Conservation (phyloP, 331 rosid genomes). For the Stylosanthes scabra region DNA sequence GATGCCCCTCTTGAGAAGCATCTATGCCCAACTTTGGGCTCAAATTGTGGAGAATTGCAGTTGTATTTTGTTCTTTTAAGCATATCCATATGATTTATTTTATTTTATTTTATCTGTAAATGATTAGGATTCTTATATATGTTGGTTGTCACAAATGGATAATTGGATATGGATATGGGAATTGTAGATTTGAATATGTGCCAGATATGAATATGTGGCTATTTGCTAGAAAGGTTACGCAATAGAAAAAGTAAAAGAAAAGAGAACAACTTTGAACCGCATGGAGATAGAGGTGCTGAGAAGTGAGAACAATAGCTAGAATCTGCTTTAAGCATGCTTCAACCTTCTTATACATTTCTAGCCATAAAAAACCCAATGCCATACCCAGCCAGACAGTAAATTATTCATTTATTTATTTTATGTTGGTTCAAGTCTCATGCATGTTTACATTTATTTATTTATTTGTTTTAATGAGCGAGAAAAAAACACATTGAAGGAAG, state of each 20-base stretch:
- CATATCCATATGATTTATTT: constrained; percentile 29
- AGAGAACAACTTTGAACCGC: constrained; percentile 27
- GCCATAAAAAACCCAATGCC: constrained; percentile 24
- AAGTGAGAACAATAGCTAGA: constrained; percentile 1
- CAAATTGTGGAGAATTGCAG: constrained; percentile 15
- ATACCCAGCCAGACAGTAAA: constrained; percentile 1
- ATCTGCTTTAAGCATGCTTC: constrained; percentile 25
- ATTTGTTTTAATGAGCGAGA: too few relatives aligned
- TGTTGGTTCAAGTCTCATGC: not conserved
- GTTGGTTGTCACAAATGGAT: constrained; percentile 27
- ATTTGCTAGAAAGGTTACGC: constrained; percentile 35
- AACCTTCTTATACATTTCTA: constrained; percentile 17
- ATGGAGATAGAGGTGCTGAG: constrained; percentile 8
- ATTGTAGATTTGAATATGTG: constrained; percentile 27
- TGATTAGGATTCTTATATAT: constrained; percentile 9
- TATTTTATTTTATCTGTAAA: not conserved
- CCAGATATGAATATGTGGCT: constrained; percentile 10
- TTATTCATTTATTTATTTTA: not conserved
- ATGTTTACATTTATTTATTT: not conserved
- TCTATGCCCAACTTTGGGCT: constrained; percentile 36
- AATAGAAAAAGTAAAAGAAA: constrained; percentile 30
- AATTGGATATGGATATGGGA: constrained; percentile 13
- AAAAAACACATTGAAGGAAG: too few relatives aligned
- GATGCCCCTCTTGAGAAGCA: constrained; percentile 32
- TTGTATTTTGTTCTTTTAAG: constrained; percentile 38